phyloP scores from a whole-genome alignment of 1,284 basidiomycete genomes.

The Melanopsichium pennsylvanicum region DNA sequence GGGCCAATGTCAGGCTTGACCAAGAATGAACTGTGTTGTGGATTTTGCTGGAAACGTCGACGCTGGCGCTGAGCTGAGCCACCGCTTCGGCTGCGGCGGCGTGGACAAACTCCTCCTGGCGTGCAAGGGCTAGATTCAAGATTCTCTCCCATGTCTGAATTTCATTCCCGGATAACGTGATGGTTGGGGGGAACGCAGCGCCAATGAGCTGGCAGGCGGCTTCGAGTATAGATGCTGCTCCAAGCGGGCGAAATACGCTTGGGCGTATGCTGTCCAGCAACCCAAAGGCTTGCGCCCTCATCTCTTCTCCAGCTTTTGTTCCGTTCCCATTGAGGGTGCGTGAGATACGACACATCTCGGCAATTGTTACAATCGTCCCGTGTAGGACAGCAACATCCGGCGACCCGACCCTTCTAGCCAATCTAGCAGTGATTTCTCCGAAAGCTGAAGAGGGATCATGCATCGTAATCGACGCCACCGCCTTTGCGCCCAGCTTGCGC shows the following conservation, averaged over 20 bases:
- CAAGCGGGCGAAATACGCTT: slow-evolving; percentile 72
- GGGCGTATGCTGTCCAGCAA: slow-evolving; percentile 72
- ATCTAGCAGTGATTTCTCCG: slow-evolving; percentile 67
- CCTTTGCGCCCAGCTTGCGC: slow-evolving; percentile 80
- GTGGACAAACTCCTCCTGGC: slow-evolving; percentile 75
- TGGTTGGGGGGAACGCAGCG: slow-evolving; percentile 45
- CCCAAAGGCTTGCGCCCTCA: slow-evolving; percentile 67
- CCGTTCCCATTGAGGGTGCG: slow-evolving; percentile 67
- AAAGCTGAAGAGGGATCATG: slow-evolving; percentile 72
- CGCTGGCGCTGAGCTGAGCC: slow-evolving; percentile 73
- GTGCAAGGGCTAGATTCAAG: slow-evolving; percentile 77
- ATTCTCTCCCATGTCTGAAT: slow-evolving; percentile 63
- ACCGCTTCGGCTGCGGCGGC: slow-evolving; percentile 76
- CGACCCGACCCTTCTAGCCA: slow-evolving; percentile 18
- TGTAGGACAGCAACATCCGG: slow-evolving; percentile 78
- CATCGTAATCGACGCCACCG: slow-evolving; percentile 76
- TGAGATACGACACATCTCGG: slow-evolving; percentile 73
- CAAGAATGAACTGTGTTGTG: slow-evolving; percentile 71
- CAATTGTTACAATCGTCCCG: slow-evolving; percentile 79
- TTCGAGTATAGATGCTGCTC: slow-evolving; percentile 78
- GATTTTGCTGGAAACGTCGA: slow-evolving; percentile 70
- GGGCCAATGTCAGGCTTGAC: slow-evolving; percentile 69
- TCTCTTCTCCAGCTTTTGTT: background rate
- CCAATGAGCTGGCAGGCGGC: slow-evolving; percentile 80
- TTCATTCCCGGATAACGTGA: slow-evolving; percentile 5